Evolutionary conservation across 2,329 filamentous ascomycete genomes (phyloP), one percentile per base, ranked within the genome.

Genomic region (Calonectria pteridis): DNA sequence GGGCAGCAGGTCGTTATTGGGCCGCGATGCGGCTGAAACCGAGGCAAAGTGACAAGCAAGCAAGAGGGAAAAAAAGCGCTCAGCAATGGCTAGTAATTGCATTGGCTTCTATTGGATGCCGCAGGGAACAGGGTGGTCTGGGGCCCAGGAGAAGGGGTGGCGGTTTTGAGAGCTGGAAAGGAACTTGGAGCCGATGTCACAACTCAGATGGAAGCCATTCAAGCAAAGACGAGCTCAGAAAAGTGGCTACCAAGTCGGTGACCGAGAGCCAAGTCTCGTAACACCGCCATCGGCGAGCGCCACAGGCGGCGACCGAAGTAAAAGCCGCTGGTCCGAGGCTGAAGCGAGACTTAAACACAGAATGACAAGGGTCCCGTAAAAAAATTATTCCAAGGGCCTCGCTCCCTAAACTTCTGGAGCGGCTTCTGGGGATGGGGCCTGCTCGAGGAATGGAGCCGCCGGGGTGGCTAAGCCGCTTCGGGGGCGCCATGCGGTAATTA

Each of bases 291-390:
- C 53, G 77, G 76, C 77, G 79, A 81, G 75, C 63, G 71, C 40
- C 55, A 73, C 55, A 40, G 14, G 33, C 77, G 79, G 79, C 78
- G 78, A 80, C 79, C 79, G 79, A 81, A 77, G 72, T 68, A 71
- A 81, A 81, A 79, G 77, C 79, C 79, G 79, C 68, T 81, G 74
- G 76, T 72, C 79, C 79, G 79, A 81, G 75, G 74, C 65, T 68
- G 31, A 40, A 53, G 67, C 58, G 65, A 70, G 65, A 37, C 31
- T 29, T 40, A 67, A 59, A 68, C 51, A 65, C 58, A 37, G 59
- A 65, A 33, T 49, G 53, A 67, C 73, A 55, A 66, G 73, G 69
- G 28, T 46, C 50, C 49, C 26, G 59, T 50, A 68, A 79, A 78
- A 74, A 31, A 75, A 71, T 75, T 68, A 67, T 75, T 74, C 31